Conservation (phyloP, 192 early-diverging fungal genomes). For the Umbelopsis sp. region DNA sequence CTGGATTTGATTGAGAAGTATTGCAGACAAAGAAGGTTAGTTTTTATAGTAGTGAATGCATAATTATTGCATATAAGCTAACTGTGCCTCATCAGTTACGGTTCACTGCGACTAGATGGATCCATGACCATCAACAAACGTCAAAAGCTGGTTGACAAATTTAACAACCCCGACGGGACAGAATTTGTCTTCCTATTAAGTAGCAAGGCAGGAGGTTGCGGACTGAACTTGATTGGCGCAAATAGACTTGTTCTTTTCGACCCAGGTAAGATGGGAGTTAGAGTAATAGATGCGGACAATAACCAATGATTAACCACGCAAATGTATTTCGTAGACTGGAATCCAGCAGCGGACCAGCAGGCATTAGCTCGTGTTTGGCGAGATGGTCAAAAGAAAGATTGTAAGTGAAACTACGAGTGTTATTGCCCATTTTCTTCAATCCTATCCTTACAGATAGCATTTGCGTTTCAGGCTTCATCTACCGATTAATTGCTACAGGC, state of each 20-base stretch:
- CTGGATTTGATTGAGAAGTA: conserved; percentile 92
- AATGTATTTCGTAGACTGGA: conserved; percentile 66
- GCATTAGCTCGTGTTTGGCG: conserved; percentile 90
- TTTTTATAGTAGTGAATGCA: neutral
- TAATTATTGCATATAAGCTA: neutral
- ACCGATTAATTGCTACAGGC: conserved; percentile 96
- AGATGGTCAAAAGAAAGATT: conserved; percentile 78
- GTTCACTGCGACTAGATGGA: conserved; percentile 87
- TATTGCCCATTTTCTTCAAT: neutral
- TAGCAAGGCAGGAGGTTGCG: conserved; percentile 99
- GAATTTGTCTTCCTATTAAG: conserved; percentile 96
- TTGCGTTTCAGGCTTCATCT: conserved; percentile 82
- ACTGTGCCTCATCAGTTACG: conserved; percentile 47
- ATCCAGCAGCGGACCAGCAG: conserved; percentile 97
- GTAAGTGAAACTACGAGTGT: conserved; percentile 34
- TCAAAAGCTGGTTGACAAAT: conserved; percentile 93
- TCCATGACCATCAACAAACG: conserved; percentile 89
- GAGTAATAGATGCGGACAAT: neutral
- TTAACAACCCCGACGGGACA: conserved; percentile 86
- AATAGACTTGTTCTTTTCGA: conserved; percentile 96
- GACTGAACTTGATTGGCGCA: conserved; percentile 97
- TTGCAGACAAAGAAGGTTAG: conserved; percentile 73
- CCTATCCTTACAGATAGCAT: neutral
- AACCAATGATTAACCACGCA: no score
- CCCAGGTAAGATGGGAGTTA: conserved; percentile 47